Evolutionary conservation across 2,329 filamentous ascomycete genomes (phyloP).

Genomic region (Didymella glomerata): DNA sequence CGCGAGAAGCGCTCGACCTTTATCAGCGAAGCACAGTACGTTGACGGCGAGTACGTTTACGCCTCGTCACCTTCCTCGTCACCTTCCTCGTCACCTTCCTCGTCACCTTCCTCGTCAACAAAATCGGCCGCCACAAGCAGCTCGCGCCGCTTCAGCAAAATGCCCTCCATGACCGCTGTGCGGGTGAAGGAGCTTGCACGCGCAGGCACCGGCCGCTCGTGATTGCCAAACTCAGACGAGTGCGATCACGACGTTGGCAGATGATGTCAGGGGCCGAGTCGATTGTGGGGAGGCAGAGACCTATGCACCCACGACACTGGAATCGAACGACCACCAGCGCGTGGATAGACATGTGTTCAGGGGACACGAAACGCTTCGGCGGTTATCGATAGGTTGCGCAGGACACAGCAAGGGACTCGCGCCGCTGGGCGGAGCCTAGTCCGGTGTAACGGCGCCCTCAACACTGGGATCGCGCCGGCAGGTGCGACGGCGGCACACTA

Average conservation of each 20-base stretch:
- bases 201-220: conserved; percentile 39
- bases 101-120: conserved; percentile 46
- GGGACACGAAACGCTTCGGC: conserved; percentile 2
- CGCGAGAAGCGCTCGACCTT: conserved; percentile 91
- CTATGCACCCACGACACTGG: conserved; percentile 6
- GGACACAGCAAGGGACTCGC: conserved; percentile 8
- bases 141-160: conserved; percentile 48
- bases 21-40: conserved; percentile 86
- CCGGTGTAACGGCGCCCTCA: conserved; percentile 3
- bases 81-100: too few species aligned
- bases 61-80: conserved; percentile 48
- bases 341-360: conserved; percentile 14
- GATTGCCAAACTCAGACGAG: conserved; percentile 18
- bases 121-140: conserved; percentile 34
- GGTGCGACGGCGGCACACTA: conserved; percentile 9
- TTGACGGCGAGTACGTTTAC: conserved; percentile 95
- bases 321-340: conserved; percentile 8
- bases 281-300: conserved; percentile 7
- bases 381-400: conserved; percentile 14
- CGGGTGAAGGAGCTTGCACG: conserved; percentile 46
- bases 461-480: background rate
- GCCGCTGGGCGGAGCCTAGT: conserved; percentile 4
- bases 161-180: conserved; percentile 43
- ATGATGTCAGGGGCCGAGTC: background rate
- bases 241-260: conserved; percentile 4